Conservation (phyloP, 148 eudicot genomes). For the Vaccinium myrtillus region DNA sequence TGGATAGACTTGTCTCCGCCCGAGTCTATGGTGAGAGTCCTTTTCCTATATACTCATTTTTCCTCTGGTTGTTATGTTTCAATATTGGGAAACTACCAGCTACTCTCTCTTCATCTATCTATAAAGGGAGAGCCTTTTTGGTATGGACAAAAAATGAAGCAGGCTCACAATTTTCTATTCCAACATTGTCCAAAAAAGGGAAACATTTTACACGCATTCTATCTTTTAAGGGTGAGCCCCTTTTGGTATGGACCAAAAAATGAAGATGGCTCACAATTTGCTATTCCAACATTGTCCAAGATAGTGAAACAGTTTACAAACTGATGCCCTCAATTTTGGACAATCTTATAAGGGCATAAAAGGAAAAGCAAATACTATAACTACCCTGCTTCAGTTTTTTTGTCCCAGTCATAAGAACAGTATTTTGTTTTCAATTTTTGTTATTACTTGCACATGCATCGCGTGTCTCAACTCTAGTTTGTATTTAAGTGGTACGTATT, state of each 20-base stretch:
- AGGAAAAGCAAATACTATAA: background rate
- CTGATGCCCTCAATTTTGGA: background rate
- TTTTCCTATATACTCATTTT: constrained; percentile 11
- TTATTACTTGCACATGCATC: background rate
- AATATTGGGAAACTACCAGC: background rate
- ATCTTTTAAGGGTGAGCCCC: too few relatives aligned
- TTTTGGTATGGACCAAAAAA: too few relatives aligned
- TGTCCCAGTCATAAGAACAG: background rate
- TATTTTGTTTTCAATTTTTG: background rate
- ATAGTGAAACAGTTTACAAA: background rate
- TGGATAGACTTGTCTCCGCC: constrained; percentile 72
- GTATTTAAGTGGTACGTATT: constrained; percentile 5
- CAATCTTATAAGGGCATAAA: background rate
- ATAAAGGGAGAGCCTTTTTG: too few relatives aligned
- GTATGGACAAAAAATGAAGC: too few relatives aligned
- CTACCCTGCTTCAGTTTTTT: background rate
- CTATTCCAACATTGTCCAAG: background rate
- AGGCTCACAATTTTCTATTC: too few relatives aligned
- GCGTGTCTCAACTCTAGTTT: background rate
- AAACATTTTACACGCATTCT: too few relatives aligned
- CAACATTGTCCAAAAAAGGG: too few relatives aligned
- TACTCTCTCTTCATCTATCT: constrained; percentile 1
- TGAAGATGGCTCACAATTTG: background rate
- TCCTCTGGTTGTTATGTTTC: constrained; percentile 1
- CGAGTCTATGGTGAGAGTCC: constrained; percentile 42